A percentile compares a stretch with the other conserved stretches of the same genome.
Conservation (phyloP, 345 rosid species). For the Aurinia saxatilis region DNA sequence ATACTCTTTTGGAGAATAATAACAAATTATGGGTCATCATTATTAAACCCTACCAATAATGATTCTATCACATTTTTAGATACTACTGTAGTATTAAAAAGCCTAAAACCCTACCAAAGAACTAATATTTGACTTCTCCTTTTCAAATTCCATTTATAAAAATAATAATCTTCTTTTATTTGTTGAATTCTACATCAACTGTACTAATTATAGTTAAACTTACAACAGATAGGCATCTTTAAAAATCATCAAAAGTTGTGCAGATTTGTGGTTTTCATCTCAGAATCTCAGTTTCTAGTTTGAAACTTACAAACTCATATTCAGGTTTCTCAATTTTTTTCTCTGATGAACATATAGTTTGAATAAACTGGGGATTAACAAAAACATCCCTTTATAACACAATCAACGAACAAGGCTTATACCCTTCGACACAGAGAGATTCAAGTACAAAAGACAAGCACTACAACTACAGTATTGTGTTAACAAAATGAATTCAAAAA, state of each 20-base stretch:
- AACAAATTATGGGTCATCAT: conserved; percentile 24
- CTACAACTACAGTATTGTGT: conserved; percentile 20
- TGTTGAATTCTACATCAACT: background rate
- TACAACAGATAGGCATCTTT: background rate
- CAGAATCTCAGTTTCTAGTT: background rate
- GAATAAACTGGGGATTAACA: conserved; percentile 10
- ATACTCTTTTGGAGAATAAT: conserved; percentile 8
- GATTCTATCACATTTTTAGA: conserved; percentile 22
- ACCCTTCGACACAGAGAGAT: conserved; percentile 19
- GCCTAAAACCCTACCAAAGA: conserved; percentile 15
- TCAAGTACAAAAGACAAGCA: conserved; percentile 8
- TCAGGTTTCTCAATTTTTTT: background rate
- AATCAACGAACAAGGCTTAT: conserved; percentile 14
- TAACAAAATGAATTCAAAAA: conserved; percentile 20
- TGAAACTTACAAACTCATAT: background rate
- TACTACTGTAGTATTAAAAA: too few relatives aligned
- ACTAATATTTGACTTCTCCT: conserved; percentile 5
- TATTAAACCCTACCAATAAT: conserved; percentile 17
- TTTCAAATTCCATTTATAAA: background rate
- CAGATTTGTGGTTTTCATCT: background rate
- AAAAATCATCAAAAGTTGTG: conserved; percentile 2
- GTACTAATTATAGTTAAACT: background rate
- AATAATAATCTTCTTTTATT: background rate
- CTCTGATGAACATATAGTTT: background rate
- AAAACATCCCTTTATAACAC: conserved; percentile 15